These are phyloP conservation scores for Ceratobasidium sp. DNA, from an alignment of 1,284 basidiomycete genomes.

Conservation along the genomic window DNA sequence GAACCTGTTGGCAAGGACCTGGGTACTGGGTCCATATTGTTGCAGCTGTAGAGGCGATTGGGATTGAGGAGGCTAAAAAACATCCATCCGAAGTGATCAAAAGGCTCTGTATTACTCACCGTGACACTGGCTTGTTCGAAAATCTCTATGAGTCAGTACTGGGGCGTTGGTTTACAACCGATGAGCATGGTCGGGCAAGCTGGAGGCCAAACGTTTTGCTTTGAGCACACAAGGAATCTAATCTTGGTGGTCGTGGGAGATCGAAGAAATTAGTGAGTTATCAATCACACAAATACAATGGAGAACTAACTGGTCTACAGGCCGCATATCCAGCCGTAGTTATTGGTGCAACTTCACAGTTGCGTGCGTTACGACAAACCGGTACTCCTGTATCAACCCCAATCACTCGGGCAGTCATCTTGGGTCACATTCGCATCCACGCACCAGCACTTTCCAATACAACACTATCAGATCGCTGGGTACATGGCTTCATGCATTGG, in stretches of 20 bases:
- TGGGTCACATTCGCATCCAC: not conserved
- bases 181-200: not conserved
- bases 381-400: not conserved
- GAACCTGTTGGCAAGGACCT: not conserved
- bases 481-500: not conserved
- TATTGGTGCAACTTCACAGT: not conserved
- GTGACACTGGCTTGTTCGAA: not conserved
- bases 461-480: not conserved
- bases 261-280: not conserved
- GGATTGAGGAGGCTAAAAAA: not conserved
- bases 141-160: not conserved
- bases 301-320: not conserved
- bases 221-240: not conserved
- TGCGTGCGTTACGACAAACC: not conserved
- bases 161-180: not conserved
- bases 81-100: slow-evolving; percentile 8
- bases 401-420: not conserved
- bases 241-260: not conserved
- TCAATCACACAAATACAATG: not conserved
- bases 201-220: not conserved
- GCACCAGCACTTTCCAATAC: not conserved
- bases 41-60: not conserved
- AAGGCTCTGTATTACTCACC: not conserved
- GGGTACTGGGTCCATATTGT: slow-evolving; percentile 14
- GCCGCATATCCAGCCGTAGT: slow-evolving; percentile 5